Conservation (phyloP, 352 stramenopile species). For the Globisporangium takayamanum region DNA sequence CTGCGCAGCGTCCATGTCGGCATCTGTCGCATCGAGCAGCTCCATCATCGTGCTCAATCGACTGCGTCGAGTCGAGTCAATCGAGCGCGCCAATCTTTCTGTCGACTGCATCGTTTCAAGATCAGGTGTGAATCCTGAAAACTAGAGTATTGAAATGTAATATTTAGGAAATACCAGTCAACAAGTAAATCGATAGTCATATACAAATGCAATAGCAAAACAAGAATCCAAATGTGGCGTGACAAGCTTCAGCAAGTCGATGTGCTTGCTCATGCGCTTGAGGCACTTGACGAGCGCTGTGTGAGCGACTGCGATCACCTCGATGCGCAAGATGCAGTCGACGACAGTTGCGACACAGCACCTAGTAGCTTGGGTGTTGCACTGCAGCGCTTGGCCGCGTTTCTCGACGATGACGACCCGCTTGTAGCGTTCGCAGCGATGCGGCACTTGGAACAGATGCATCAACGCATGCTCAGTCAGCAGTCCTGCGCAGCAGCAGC, state of each 20-base stretch:
- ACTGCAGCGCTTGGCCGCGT: conserved; percentile 10
- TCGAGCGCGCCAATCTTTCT: conserved; percentile 1
- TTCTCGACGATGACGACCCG: conserved; percentile 27
- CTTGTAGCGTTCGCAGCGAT: conserved; percentile 38
- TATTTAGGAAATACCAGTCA: not conserved
- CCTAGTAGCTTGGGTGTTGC: not conserved
- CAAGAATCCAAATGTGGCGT: not conserved
- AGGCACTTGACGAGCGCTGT: not conserved
- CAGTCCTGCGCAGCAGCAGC: not conserved
- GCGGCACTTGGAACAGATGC: conserved; percentile 20
- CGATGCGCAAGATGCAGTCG: not conserved
- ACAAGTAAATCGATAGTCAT: not conserved
- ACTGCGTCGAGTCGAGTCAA: not conserved
- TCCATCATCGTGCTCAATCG: conserved; percentile 2
- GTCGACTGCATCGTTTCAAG: conserved; percentile 6
- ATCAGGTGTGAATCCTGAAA: not conserved
- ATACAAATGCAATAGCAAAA: not conserved
- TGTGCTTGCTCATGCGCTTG: conserved; percentile 1
- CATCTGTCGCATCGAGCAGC: conserved; percentile 5
- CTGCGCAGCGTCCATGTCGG: not conserved
- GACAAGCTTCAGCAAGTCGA: conserved; percentile 1
- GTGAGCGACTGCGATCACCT: not conserved
- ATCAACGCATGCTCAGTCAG: conserved; percentile 2
- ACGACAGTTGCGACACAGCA: not conserved
- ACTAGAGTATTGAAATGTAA: not conserved